Conservation (phyloP, 192 early-diverging fungal species). For the Entrophospora sp. region DNA sequence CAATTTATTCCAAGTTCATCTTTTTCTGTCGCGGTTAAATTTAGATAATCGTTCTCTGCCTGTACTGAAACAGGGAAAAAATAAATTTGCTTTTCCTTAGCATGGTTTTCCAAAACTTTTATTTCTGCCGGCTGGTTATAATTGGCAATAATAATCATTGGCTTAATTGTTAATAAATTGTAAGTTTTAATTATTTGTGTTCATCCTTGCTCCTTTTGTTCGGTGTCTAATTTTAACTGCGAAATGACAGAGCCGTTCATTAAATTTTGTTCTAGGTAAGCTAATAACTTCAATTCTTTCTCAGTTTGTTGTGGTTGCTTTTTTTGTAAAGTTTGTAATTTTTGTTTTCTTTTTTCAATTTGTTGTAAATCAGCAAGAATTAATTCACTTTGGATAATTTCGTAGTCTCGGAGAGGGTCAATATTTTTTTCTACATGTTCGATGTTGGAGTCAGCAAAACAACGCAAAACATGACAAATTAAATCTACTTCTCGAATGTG, state of each 20-base stretch:
- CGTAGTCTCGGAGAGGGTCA: conserved; percentile 67
- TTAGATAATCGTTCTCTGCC: conserved; percentile 28
- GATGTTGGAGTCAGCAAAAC: conserved; percentile 69
- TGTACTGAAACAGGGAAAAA: conserved; percentile 32
- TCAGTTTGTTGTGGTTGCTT: conserved; percentile 13
- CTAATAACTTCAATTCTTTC: conserved; percentile 25
- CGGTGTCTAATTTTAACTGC: conserved; percentile 29
- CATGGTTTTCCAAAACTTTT: not conserved
- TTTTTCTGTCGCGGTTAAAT: conserved; percentile 36
- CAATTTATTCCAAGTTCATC: conserved; percentile 24
- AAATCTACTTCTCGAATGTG: conserved; percentile 63
- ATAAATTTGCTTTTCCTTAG: conserved; percentile 28
- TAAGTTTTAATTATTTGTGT: conserved; percentile 53
- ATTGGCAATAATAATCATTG: conserved; percentile 50
- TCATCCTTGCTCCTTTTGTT: conserved; percentile 68
- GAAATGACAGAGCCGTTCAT: not conserved
- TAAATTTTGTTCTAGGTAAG: conserved; percentile 24
- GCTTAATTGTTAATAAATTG: conserved; percentile 47
- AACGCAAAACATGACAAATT: conserved; percentile 49
- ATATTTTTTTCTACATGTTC: conserved; percentile 50
- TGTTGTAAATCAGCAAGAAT: conserved; percentile 55
- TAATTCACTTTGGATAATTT: conserved; percentile 74
- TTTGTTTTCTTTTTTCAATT: conserved; percentile 44
- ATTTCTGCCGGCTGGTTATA: conserved; percentile 1
- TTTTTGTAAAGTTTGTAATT: no score